phyloP scores from a whole-genome alignment of 2,329 filamentous ascomycete species.

The Aspergillus candidus region DNA sequence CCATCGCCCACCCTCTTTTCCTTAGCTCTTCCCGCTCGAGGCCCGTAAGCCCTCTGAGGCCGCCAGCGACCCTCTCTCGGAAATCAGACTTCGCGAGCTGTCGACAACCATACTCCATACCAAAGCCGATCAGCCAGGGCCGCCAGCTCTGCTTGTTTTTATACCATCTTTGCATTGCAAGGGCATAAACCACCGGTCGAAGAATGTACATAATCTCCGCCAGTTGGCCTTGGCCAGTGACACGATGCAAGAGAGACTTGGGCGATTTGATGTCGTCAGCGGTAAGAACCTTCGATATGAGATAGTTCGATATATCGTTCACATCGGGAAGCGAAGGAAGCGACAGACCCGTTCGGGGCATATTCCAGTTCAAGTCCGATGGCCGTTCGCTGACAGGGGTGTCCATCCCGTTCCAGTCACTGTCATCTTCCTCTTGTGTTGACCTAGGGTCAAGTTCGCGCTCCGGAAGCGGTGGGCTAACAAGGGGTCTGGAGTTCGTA shows the following conservation, averaged over 20 bases:
- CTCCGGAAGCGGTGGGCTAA: slow-evolving; percentile 79
- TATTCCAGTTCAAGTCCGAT: slow-evolving; percentile 61
- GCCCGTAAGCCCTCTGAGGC: slow-evolving; percentile 69
- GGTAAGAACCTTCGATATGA: slow-evolving; percentile 83
- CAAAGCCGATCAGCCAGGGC: slow-evolving; percentile 82
- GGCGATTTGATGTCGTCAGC: slow-evolving; percentile 96
- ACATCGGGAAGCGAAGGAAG: slow-evolving; percentile 77
- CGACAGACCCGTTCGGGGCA: slow-evolving; percentile 88
- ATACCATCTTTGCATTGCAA: slow-evolving; percentile 68
- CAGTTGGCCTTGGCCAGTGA: slow-evolving; percentile 65
- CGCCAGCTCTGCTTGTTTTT: slow-evolving; percentile 75
- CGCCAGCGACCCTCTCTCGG: slow-evolving; percentile 58
- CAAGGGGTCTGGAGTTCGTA: slow-evolving; percentile 73
- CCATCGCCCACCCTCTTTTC: slow-evolving; percentile 81
- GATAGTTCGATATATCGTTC: slow-evolving; percentile 76
- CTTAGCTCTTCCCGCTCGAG: slow-evolving; percentile 86
- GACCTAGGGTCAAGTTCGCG: slow-evolving; percentile 67
- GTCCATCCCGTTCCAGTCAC: slow-evolving; percentile 45
- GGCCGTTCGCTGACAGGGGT: slow-evolving; percentile 37
- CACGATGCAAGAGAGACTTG: slow-evolving; percentile 72
- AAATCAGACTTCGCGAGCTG: slow-evolving; percentile 69
- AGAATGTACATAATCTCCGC: slow-evolving; percentile 91
- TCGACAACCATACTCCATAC: slow-evolving; percentile 80
- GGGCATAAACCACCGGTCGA: slow-evolving; percentile 77
- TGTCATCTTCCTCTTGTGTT: slow-evolving; percentile 41